phyloP scores from a whole-genome alignment of 2,329 filamentous ascomycete genomes.

The Clarireedia homoeocarpa region DNA sequence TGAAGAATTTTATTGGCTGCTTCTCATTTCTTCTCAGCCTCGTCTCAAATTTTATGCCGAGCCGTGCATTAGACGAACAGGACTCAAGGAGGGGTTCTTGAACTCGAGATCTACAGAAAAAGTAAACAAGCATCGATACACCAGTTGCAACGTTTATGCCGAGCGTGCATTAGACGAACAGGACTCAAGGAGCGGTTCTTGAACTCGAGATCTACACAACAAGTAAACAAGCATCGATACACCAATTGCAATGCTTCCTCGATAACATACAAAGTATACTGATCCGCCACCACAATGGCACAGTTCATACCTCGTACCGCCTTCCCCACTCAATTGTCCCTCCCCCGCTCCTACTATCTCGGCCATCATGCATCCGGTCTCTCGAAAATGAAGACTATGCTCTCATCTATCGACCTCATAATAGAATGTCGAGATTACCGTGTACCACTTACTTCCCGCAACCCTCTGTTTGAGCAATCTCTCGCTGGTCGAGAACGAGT shows the following conservation, averaged over 20 bases:
- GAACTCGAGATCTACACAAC: no score
- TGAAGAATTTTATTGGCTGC: neutral
- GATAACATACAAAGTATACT: slow-evolving; percentile 9
- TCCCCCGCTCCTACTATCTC: slow-evolving; percentile 87
- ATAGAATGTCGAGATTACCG: slow-evolving; percentile 94
- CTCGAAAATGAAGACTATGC: slow-evolving; percentile 70
- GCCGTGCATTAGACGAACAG: slow-evolving; percentile 16
- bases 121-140: no score
- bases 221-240: no score
- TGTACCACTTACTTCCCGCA: slow-evolving; percentile 80
- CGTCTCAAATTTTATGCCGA: neutral
- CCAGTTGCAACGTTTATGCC: slow-evolving; percentile 19
- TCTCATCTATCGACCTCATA: slow-evolving; percentile 77
- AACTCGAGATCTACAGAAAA: no score
- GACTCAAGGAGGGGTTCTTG: no score
- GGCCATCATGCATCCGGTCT: slow-evolving; percentile 85
- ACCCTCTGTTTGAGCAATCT: slow-evolving; percentile 77
- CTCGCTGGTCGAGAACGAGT: slow-evolving; percentile 67
- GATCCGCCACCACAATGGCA: slow-evolving; percentile 16
- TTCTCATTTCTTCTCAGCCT: slow-evolving; percentile 24
- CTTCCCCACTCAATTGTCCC: slow-evolving; percentile 65
- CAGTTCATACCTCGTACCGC: slow-evolving; percentile 63
- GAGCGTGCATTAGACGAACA: slow-evolving; percentile 16
- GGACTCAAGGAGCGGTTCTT: no score
- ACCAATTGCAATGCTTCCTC: slow-evolving; percentile 7